Percentiles rank a stretch among this genome's conserved stretches.
Evolutionary conservation across 2,329 filamentous ascomycete species (phyloP).

Genomic region (Plectosphaerella cucumerina): DNA sequence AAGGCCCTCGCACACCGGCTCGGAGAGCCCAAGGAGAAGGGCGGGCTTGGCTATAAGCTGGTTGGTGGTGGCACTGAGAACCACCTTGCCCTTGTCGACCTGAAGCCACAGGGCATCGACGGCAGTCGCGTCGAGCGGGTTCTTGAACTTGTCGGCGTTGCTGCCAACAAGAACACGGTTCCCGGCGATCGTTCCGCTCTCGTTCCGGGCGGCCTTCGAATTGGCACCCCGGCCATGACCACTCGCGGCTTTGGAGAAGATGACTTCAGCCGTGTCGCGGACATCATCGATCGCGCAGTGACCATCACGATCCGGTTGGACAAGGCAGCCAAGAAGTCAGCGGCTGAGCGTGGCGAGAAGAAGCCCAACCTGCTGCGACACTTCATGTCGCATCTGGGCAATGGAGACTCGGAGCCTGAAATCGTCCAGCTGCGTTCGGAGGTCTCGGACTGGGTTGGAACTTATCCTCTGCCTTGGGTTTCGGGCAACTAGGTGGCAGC

Average conservation of each 20-base stretch:
- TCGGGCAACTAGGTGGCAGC: not conserved
- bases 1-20: constrained; percentile 75
- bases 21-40: constrained; percentile 65
- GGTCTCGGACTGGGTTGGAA: constrained; percentile 75
- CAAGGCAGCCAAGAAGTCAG: constrained; percentile 65
- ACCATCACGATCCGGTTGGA: constrained; percentile 73
- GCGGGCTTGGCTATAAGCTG: constrained; percentile 78
- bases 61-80: constrained; percentile 96
- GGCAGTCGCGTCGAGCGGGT: constrained; percentile 86
- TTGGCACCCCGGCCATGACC: constrained; percentile 97
- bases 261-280: constrained; percentile 83
- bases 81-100: constrained; percentile 88
- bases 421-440: constrained; percentile 70
- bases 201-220: constrained; percentile 86
- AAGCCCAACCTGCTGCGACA: constrained; percentile 59
- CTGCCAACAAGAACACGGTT: constrained; percentile 99
- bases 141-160: constrained; percentile 87
- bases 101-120: constrained; percentile 85
- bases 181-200: constrained; percentile 92
- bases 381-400: constrained; percentile 65
- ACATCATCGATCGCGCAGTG: constrained; percentile 80
- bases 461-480: constrained; percentile 68
- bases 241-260: constrained; percentile 85
- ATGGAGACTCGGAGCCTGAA: constrained; percentile 64
- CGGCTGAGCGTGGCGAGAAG: constrained; percentile 64